These are phyloP conservation scores for Trichophyton verrucosum DNA, from an alignment of 2,329 filamentous ascomycete species.

Conservation along the genomic window DNA sequence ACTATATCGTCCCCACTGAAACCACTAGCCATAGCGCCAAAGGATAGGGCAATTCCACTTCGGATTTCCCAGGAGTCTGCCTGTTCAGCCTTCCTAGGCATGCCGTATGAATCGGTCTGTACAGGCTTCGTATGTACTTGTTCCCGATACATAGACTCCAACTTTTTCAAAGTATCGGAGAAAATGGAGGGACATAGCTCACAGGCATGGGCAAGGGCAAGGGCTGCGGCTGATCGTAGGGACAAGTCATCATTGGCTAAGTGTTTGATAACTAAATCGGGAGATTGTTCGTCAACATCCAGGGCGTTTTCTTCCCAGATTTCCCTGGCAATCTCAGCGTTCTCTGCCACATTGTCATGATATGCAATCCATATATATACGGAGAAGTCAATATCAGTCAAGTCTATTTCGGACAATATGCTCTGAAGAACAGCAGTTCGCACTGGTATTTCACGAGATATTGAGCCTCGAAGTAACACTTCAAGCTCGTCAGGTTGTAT, in stretches of 20 bases:
- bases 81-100: slow-evolving; percentile 79
- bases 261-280: slow-evolving; percentile 60
- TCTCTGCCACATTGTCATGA: slow-evolving; percentile 83
- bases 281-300: slow-evolving; percentile 51
- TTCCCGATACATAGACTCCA: slow-evolving; percentile 62
- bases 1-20: slow-evolving; percentile 61
- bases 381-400: slow-evolving; percentile 74
- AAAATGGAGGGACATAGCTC: slow-evolving; percentile 49
- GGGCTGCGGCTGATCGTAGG: slow-evolving; percentile 69
- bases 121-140: slow-evolving; percentile 72
- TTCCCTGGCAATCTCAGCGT: slow-evolving; percentile 65
- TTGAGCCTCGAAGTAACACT: slow-evolving; percentile 63
- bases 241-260: slow-evolving; percentile 68
- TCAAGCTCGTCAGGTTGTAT: slow-evolving; percentile 60
- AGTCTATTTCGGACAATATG: slow-evolving; percentile 80
- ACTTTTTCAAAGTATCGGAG: slow-evolving; percentile 47
- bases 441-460: slow-evolving; percentile 67
- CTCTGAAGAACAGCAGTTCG: slow-evolving; percentile 76
- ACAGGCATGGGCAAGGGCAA: slow-evolving; percentile 65
- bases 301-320: slow-evolving; percentile 95
- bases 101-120: slow-evolving; percentile 82
- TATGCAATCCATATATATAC: slow-evolving; percentile 88
- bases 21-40: slow-evolving; percentile 63
- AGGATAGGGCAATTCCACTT: slow-evolving; percentile 77
- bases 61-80: slow-evolving; percentile 84